Conservation (phyloP, 805 yeast species). For the Torulaspora delbrueckii region DNA sequence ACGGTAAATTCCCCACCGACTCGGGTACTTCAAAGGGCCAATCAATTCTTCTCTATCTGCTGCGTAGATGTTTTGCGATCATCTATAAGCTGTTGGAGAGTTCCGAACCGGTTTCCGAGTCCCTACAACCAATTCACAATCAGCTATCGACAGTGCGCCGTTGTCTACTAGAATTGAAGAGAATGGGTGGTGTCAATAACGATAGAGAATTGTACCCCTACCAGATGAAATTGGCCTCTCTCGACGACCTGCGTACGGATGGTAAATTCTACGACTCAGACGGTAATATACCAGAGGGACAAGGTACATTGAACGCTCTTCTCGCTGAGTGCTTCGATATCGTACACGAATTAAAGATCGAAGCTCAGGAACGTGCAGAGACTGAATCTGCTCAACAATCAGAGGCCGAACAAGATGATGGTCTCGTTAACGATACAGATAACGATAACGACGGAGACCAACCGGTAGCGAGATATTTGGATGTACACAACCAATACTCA, state of each 20-base stretch:
- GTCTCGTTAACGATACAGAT: conserved; percentile 14
- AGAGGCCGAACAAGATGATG: conserved; percentile 19
- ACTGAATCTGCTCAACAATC: conserved; percentile 13
- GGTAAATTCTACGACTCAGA: conserved; percentile 84
- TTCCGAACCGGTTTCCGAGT: conserved; percentile 92
- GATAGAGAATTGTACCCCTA: conserved; percentile 91
- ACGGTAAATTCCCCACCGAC: conserved; percentile 49
- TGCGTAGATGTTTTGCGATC: conserved; percentile 86
- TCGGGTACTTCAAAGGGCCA: conserved; percentile 48
- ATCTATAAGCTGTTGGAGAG: conserved; percentile 85
- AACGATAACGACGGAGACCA: conserved; percentile 17
- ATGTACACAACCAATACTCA: conserved; percentile 16
- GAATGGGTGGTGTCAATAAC: conserved; percentile 87
- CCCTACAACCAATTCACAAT: conserved; percentile 88
- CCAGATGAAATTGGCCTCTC: conserved; percentile 86
- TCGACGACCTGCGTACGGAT: conserved; percentile 81
- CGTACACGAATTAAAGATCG: conserved; percentile 82
- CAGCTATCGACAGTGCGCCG: conserved; percentile 88
- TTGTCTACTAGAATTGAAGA: conserved; percentile 81
- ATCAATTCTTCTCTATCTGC: conserved; percentile 61
- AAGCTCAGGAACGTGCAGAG: conserved; percentile 61
- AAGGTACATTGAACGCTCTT: conserved; percentile 87
- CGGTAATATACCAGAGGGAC: conserved; percentile 94
- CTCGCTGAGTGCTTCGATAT: conserved; percentile 94
- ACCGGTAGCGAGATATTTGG: conserved; percentile 20